Conservation (phyloP, 768 basidiomycete species). For the Auriscalpium microsporum region DNA sequence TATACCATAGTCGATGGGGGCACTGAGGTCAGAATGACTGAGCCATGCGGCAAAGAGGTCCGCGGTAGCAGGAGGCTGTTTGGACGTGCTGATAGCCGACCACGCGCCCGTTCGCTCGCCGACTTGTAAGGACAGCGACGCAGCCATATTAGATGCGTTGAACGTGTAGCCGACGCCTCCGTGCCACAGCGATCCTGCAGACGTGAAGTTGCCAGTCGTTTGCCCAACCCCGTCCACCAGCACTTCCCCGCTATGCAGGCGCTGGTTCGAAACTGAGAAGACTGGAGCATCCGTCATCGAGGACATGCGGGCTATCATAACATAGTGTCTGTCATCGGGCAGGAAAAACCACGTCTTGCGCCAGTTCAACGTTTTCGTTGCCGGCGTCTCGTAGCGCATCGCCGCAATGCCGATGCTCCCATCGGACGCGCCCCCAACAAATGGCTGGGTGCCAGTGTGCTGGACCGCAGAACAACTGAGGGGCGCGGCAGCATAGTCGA, state of each 20-base stretch:
- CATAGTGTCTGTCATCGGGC: constrained; percentile 47
- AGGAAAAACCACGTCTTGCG: constrained; percentile 69
- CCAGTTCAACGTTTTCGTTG: constrained; percentile 42
- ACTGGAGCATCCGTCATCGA: constrained; percentile 40
- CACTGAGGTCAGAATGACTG: constrained; percentile 26
- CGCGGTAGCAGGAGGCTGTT: constrained; percentile 42
- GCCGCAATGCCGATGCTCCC: constrained; percentile 44
- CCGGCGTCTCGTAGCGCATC: constrained; percentile 58
- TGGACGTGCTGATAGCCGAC: constrained; percentile 53
- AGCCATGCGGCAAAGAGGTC: constrained; percentile 56
- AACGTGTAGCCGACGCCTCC: constrained; percentile 51
- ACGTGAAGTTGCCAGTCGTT: constrained; percentile 18
- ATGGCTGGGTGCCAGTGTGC: constrained; percentile 38
- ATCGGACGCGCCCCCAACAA: constrained; percentile 57
- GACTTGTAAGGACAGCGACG: constrained; percentile 29
- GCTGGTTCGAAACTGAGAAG: constrained; percentile 56
- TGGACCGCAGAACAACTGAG: constrained; percentile 37
- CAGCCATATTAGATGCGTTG: constrained; percentile 20
- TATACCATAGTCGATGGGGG: constrained; percentile 37
- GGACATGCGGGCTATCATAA: constrained; percentile 45
- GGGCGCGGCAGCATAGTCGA: constrained; percentile 47
- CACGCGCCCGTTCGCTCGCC: constrained; percentile 47
- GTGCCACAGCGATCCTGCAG: constrained; percentile 46
- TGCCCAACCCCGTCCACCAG: constrained; percentile 29
- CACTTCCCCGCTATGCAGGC: constrained; percentile 33